Evolutionary conservation across 2,329 filamentous ascomycete species (phyloP).

Genomic region (Hypoxylon sp.): DNA sequence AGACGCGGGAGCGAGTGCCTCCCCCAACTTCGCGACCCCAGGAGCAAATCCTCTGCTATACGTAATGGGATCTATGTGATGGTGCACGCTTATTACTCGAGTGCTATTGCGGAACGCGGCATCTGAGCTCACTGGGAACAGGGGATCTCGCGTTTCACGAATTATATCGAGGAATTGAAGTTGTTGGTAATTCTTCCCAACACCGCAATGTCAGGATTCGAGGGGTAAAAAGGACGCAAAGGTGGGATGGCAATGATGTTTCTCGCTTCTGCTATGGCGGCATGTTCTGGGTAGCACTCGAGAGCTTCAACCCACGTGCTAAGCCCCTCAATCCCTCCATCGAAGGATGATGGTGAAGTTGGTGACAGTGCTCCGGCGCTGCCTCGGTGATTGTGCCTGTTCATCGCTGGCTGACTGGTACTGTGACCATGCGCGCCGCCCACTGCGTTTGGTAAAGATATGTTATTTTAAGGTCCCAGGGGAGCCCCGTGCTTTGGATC

Average conservation of each 20-base stretch:
- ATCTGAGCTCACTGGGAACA: not conserved
- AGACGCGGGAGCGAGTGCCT: slow-evolving; percentile 3
- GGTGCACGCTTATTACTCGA: slow-evolving; percentile 6
- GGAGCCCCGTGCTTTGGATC: slow-evolving; percentile 28
- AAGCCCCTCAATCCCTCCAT: slow-evolving; percentile 5
- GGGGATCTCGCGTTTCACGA: slow-evolving; percentile 1
- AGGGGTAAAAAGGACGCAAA: slow-evolving; percentile 13
- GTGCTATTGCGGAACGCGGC: slow-evolving; percentile 1
- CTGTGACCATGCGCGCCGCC: slow-evolving; percentile 35
- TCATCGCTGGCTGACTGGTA: slow-evolving; percentile 31
- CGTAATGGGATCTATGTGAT: not conserved
- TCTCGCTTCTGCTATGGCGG: not conserved
- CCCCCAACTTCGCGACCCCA: slow-evolving; percentile 2
- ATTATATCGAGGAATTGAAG: slow-evolving; percentile 8
- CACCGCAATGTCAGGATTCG: slow-evolving; percentile 14
- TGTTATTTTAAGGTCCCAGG: slow-evolving; percentile 35
- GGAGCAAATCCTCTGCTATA: not conserved
- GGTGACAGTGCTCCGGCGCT: slow-evolving; percentile 36
- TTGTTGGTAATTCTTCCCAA: slow-evolving; percentile 14
- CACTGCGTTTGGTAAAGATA: slow-evolving; percentile 42
- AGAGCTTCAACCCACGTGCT: slow-evolving; percentile 21
- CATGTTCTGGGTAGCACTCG: slow-evolving; percentile 4
- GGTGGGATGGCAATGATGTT: slow-evolving; percentile 17
- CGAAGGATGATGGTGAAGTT: slow-evolving; percentile 35
- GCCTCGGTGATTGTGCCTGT: slow-evolving; percentile 39